These are phyloP conservation scores for Linnemannia schmuckeri DNA, from an alignment of 192 early-diverging fungal genomes.

Conservation along the genomic window DNA sequence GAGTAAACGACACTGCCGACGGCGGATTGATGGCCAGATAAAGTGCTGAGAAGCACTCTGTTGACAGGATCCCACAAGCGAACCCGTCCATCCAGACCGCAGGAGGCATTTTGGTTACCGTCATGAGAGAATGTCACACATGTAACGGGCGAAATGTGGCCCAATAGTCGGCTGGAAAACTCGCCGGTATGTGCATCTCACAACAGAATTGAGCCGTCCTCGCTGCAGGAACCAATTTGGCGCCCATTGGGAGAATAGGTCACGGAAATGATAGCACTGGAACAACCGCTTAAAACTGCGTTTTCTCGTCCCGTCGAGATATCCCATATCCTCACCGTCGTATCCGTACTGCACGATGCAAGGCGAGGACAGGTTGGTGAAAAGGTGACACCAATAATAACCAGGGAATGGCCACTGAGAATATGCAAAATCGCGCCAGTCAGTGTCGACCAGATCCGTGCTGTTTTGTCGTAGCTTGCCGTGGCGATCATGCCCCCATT, in stretches of 20 bases:
- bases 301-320: not conserved
- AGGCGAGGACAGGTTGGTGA: not conserved
- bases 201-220: not conserved
- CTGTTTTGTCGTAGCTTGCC: not conserved
- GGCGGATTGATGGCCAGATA: not conserved
- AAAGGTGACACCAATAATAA: not conserved
- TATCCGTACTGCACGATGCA: not conserved
- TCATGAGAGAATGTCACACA: not conserved
- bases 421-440: not conserved
- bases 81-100: not conserved
- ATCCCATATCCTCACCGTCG: not conserved
- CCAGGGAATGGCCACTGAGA: constrained; percentile 7
- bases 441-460: not conserved
- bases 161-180: not conserved
- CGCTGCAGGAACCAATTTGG: not conserved
- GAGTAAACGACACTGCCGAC: not conserved
- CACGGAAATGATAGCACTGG: not conserved
- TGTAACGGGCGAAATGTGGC: not conserved
- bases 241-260: not conserved
- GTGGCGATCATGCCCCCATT: not conserved
- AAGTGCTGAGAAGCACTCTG: no score
- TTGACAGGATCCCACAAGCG: not conserved
- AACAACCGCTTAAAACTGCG: not conserved
- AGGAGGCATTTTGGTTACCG: not conserved
- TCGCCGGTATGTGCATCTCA: not conserved